Percentiles rank a stretch among this genome's conserved stretches.
phyloP scores from a whole-genome alignment of 2,329 filamentous ascomycete species.

The Neurospora sp. region DNA sequence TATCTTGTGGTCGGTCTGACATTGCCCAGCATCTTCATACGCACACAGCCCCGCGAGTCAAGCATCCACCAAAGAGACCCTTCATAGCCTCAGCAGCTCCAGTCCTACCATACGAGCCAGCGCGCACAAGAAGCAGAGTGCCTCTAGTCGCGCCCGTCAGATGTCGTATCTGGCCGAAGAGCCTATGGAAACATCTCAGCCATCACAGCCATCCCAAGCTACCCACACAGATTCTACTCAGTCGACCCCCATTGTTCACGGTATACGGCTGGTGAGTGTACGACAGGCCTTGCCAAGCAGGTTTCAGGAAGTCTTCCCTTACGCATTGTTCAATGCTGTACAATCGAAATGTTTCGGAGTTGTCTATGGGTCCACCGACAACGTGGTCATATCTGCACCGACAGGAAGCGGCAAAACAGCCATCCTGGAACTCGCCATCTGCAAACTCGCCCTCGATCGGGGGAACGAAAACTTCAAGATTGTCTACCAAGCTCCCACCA shows the following conservation, averaged over 20 bases:
- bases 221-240: constrained; percentile 1
- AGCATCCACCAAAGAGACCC: neutral
- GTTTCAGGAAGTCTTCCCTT: constrained; percentile 61
- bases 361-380: constrained; percentile 59
- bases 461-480: constrained; percentile 60
- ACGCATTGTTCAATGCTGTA: constrained; percentile 67
- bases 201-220: neutral
- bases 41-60: neutral
- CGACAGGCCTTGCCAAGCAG: constrained; percentile 54
- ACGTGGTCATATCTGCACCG: constrained; percentile 70
- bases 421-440: constrained; percentile 73
- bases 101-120: constrained; percentile 10
- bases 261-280: constrained; percentile 30
- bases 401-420: constrained; percentile 82
- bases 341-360: constrained; percentile 68
- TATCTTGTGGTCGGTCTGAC: neutral
- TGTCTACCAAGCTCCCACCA: constrained; percentile 77
- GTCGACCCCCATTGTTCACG: constrained; percentile 27
- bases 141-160: neutral
- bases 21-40: constrained; percentile 1
- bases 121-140: constrained; percentile 2
- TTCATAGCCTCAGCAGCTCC: constrained; percentile 5
- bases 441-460: constrained; percentile 50
- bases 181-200: neutral
- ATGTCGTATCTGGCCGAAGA: neutral